Evolutionary conservation across 345 rosid species (phyloP).

Genomic region (Dovyalis caffra): DNA sequence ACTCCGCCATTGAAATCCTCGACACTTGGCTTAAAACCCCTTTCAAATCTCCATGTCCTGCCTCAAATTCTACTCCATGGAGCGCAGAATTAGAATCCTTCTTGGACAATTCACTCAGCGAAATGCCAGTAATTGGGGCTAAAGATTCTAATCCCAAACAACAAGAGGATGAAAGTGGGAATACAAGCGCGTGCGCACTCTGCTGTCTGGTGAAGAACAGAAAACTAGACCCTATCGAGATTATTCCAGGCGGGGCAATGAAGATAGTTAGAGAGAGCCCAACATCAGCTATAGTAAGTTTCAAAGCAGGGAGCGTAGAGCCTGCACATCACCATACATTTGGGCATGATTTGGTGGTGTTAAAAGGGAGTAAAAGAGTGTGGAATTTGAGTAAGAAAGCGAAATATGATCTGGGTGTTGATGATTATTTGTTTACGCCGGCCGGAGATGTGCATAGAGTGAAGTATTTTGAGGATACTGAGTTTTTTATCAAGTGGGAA

Average conservation of each 20-base stretch:
- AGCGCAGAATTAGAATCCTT: slow-evolving; percentile 48
- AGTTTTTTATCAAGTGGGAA: slow-evolving; percentile 94
- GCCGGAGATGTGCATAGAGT: slow-evolving; percentile 85
- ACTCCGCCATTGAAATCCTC: slow-evolving; percentile 60
- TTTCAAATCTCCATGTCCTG: slow-evolving; percentile 80
- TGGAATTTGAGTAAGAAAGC: slow-evolving; percentile 79
- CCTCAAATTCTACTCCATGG: slow-evolving; percentile 60
- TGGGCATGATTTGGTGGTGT: slow-evolving; percentile 80
- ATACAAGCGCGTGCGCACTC: slow-evolving; percentile 38
- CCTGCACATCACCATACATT: slow-evolving; percentile 94
- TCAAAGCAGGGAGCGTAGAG: slow-evolving; percentile 78
- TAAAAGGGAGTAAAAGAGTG: slow-evolving; percentile 68
- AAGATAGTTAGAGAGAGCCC: slow-evolving; percentile 87
- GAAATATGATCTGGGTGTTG: slow-evolving; percentile 56
- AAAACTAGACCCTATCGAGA: slow-evolving; percentile 54
- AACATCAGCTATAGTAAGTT: slow-evolving; percentile 75
- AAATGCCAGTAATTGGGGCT: slow-evolving; percentile 54
- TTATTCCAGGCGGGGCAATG: slow-evolving; percentile 87
- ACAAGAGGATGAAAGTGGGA: neutral
- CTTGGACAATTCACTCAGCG: slow-evolving; percentile 47
- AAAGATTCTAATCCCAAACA: neutral
- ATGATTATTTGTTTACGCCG: slow-evolving; percentile 79
- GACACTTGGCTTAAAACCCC: slow-evolving; percentile 67
- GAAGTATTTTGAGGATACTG: slow-evolving; percentile 79
- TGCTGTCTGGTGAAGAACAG: slow-evolving; percentile 65